These are phyloP conservation scores for Hirschioporus abietinus DNA, from an alignment of 768 basidiomycete species.

Conservation along the genomic window DNA sequence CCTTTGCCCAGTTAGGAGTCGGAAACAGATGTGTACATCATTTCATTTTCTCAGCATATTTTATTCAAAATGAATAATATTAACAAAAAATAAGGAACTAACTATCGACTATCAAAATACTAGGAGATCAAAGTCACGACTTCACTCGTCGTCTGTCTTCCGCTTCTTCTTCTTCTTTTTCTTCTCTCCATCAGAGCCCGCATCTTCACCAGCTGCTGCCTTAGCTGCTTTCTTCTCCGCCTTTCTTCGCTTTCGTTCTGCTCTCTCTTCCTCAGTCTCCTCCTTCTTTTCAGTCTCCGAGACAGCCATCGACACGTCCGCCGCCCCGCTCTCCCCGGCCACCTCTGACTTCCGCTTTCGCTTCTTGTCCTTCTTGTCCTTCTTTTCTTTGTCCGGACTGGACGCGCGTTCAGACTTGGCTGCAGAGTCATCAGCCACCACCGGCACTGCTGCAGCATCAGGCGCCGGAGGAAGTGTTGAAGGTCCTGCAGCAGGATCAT, in stretches of 20 bases:
- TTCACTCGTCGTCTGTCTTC: not conserved
- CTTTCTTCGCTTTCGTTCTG: slow-evolving; percentile 56
- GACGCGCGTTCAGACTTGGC: slow-evolving; percentile 23
- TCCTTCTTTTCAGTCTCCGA: slow-evolving; percentile 31
- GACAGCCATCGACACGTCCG: slow-evolving; percentile 37
- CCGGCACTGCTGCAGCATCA: slow-evolving; percentile 17
- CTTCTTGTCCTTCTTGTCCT: slow-evolving; percentile 71
- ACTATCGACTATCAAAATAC: not conserved
- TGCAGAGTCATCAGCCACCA: slow-evolving; percentile 18
- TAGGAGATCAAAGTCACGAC: not conserved
- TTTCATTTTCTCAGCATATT: not conserved
- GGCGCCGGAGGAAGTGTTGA: slow-evolving; percentile 21
- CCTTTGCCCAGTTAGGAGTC: not conserved
- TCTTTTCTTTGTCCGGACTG: slow-evolving; percentile 35
- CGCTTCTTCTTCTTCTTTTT: slow-evolving; percentile 55
- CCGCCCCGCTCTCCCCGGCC: slow-evolving; percentile 30
- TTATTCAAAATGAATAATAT: not conserved
- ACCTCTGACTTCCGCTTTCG: slow-evolving; percentile 74
- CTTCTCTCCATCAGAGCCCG: slow-evolving; percentile 13
- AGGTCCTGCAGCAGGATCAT: slow-evolving; percentile 40
- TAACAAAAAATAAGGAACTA: not conserved
- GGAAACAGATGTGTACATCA: not conserved
- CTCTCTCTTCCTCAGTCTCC: slow-evolving; percentile 37
- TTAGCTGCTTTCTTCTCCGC: slow-evolving; percentile 30
- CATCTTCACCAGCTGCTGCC: slow-evolving; percentile 16